These are phyloP conservation scores for Tetracladium maxilliforme DNA, from an alignment of 2,329 filamentous ascomycete species.

Conservation along the genomic window DNA sequence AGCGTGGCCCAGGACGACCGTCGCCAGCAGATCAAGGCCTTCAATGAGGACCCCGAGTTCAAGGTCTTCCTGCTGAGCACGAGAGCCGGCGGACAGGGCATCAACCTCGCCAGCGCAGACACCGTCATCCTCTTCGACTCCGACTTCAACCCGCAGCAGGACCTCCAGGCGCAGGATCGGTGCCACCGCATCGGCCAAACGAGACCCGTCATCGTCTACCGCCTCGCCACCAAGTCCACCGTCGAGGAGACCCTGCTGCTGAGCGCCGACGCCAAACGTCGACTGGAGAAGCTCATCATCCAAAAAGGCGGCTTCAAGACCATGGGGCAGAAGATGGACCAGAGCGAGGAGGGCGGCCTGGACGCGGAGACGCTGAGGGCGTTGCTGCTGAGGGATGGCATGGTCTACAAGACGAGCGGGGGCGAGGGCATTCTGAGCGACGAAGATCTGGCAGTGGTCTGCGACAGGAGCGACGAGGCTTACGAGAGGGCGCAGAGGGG, in stretches of 20 bases:
- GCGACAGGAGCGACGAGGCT: conserved; percentile 51
- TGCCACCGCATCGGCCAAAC: conserved; percentile 92
- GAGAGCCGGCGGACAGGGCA: conserved; percentile 83
- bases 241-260: conserved; percentile 80
- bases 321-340: conserved; percentile 45
- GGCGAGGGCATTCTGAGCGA: conserved; percentile 58
- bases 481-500: conserved; percentile 65
- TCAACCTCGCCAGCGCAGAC: conserved; percentile 83
- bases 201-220: conserved; percentile 81
- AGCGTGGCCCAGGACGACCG: conserved; percentile 63
- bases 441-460: conserved; percentile 61
- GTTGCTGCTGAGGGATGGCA: conserved; percentile 57
- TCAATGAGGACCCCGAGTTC: conserved; percentile 49
- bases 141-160: conserved; percentile 93
- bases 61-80: conserved; percentile 83
- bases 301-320: conserved; percentile 76
- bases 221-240: conserved; percentile 82
- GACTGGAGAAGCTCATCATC: conserved; percentile 89
- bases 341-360: conserved; percentile 25
- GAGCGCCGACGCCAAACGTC: conserved; percentile 80
- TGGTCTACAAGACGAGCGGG: conserved; percentile 41
- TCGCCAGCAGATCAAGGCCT: conserved; percentile 55
- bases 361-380: conserved; percentile 46
- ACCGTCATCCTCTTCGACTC: conserved; percentile 86
- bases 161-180: conserved; percentile 90